Evolutionary conservation across 768 basidiomycete species (phyloP), one percentile per base, ranked within the genome.

Genomic region (Amanita fuliginea): DNA sequence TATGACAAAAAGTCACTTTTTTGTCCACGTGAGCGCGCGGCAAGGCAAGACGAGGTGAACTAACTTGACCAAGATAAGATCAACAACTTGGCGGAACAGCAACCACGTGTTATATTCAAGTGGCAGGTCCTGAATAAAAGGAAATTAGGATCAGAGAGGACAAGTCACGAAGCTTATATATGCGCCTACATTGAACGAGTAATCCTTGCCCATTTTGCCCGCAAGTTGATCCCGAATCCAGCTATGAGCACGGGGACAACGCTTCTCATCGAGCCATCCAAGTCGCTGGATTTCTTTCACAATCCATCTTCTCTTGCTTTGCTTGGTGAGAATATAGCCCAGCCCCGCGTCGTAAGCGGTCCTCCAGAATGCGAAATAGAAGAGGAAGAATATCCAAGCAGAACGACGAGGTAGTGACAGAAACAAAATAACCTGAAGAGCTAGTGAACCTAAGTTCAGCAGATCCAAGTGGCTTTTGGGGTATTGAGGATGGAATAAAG

Each of bases 81-180:
- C 95, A 18, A 98, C 95, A n/a, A 81, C 70, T 64, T 96, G 92
- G 44, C 95, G 81, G 65, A 97, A 99, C 51, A 97, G 74, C 26
- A 99, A 73, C 96, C 95, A 99, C 0, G 89, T 79, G 58, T 97
- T 98, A 66, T 95, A 97, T 64, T 97, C 94, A 34, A 91, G 62
- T 0, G 94, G 94, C 13, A 95, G 75, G 45, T 86, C 81, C 90
- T 93, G n/a, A 41, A 35, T 22, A 49, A 16, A 51, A 35, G 6
- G 41, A 47, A 32, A 36, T 49, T 16, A 47, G 42, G 18, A 46
- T 36, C 43, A 42, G 47, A 37, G 47, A 35, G 49, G 39, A 28
- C 16, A 45, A 51, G 33, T 47, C 40, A 32, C 14, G 21, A 6
- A 3, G 6, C 4, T 26, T 1, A 14, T 42, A 46, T 35, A 14